Base-by-base conservation (phyloP, 169 alveolate species). In the Eimeria acervulina region DNA sequence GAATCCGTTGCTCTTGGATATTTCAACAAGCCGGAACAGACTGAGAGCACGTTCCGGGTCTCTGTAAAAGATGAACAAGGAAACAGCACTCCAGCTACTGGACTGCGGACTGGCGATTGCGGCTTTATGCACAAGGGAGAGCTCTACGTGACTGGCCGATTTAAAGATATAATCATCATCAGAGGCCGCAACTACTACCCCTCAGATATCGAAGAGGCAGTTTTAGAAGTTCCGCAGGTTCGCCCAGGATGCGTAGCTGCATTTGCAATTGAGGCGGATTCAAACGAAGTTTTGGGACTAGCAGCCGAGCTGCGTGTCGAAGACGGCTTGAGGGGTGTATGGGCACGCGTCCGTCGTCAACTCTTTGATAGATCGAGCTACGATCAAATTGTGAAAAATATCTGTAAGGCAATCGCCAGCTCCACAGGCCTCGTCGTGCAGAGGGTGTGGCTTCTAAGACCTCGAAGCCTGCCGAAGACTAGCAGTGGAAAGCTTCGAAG, bases 161-260 rank as follows among this genome's bases (percentile, higher is more conserved):
- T 96, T 74, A 97, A 97, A 44, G 98, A 97, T 70, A 42, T 97
- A 51, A 96, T 97, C 51, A 96, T 97, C 55, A 95, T 97, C 61
- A 78, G 98, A 28, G 98, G 98, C 13, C 95, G 98, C 15, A 97
- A 97, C 78, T 97, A 93, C 90, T 97, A 94, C 88, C 98, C 98
- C 17, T 97, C 97, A 66, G 98, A 97, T 51, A 96, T 97, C 26
- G 98, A 97, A 78, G 98, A 97, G 83, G 96, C 95, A 23, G 95
- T 96, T 26, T 97, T 95, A 33, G 81, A 93, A 47, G 96, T 96
- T 17, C 91, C 95, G 23, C 95, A 92, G 68, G 81, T 97, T 26
- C 88, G 98, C 7, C 97, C 95, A 61, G 98, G 98, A 0, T 95
- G 97, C 70, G 93, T 91, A 47, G 98, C 97, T 26, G 98, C 96